These are phyloP conservation scores for Hortaea sp. DNA, from an alignment of 2,329 filamentous ascomycete species.

Conservation along the genomic window DNA sequence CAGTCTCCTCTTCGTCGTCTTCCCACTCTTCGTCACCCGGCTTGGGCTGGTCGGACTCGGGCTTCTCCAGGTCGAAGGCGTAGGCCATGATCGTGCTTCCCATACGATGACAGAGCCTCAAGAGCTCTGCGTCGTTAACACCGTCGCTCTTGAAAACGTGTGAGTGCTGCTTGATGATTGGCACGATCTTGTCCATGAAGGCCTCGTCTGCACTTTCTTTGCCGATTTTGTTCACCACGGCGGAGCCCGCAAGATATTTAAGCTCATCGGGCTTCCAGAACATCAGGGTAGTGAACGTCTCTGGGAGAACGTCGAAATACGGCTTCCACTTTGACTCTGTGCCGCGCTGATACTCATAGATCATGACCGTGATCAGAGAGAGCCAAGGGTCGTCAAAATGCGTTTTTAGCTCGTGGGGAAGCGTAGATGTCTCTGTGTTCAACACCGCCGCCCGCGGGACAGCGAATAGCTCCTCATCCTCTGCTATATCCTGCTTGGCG, in stretches of 20 bases:
- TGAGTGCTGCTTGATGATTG: slow-evolving; percentile 37
- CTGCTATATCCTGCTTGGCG: slow-evolving; percentile 56
- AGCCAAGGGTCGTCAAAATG: slow-evolving; percentile 37
- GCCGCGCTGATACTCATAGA: slow-evolving; percentile 60
- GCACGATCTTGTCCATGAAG: slow-evolving; percentile 50
- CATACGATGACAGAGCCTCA: slow-evolving; percentile 63
- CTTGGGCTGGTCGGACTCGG: slow-evolving; percentile 39
- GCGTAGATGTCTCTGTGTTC: slow-evolving; percentile 59
- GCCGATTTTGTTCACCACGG: slow-evolving; percentile 67
- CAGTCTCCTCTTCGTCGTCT: slow-evolving; percentile 30
- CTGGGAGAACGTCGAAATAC: slow-evolving; percentile 68
- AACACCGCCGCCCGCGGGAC: slow-evolving; percentile 66
- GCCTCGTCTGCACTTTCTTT: slow-evolving; percentile 59
- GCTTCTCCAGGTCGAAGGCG: slow-evolving; percentile 67
- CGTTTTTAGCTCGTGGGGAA: slow-evolving; percentile 33
- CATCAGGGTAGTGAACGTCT: slow-evolving; percentile 73
- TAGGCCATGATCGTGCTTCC: slow-evolving; percentile 88
- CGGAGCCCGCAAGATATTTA: slow-evolving; percentile 62
- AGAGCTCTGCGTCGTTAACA: slow-evolving; percentile 35
- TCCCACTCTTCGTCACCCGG: slow-evolving; percentile 42
- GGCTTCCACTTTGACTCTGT: slow-evolving; percentile 59
- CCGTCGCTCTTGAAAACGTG: slow-evolving; percentile 30
- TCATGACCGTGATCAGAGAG: slow-evolving; percentile 64
- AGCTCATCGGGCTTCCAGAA: slow-evolving; percentile 72
- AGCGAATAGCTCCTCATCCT: slow-evolving; percentile 70